phyloP scores from a whole-genome alignment of 2,329 filamentous ascomycete species.

The Monosporascus cannonballus region DNA sequence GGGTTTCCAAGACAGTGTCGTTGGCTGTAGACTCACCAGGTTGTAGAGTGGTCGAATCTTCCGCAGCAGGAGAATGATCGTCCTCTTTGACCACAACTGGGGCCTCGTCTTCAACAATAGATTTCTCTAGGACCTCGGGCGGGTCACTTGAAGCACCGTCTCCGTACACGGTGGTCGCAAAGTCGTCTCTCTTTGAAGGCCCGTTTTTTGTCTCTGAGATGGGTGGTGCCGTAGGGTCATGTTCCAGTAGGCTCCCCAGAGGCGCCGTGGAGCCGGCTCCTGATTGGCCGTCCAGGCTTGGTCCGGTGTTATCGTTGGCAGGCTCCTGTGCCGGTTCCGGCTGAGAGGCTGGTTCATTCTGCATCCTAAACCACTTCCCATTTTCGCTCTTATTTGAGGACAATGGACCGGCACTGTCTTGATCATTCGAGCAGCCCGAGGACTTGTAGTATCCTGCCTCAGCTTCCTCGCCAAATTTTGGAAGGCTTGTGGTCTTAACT shows the following conservation, averaged over 20 bases:
- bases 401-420: slow-evolving; percentile 10
- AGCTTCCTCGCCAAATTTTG: slow-evolving; percentile 4
- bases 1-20: not conserved
- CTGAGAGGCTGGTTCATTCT: not conserved
- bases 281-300: not conserved
- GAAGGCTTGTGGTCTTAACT: not conserved
- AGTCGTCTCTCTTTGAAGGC: not conserved
- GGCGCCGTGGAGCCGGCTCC: not conserved
- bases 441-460: slow-evolving; percentile 6
- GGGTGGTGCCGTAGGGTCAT: slow-evolving; percentile 7
- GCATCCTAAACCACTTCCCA: slow-evolving; percentile 14
- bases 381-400: slow-evolving; percentile 28
- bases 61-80: slow-evolving; percentile 1
- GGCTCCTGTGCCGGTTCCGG: slow-evolving; percentile 1
- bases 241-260: slow-evolving; percentile 2
- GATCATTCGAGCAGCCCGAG: slow-evolving; percentile 7
- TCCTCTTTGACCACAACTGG: slow-evolving; percentile 2
- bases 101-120: slow-evolving; percentile 1
- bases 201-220: slow-evolving; percentile 11
- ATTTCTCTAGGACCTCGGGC: not conserved
- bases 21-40: slow-evolving; percentile 4
- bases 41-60: not conserved
- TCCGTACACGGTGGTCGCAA: not conserved
- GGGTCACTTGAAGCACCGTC: not conserved
- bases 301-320: not conserved